These are phyloP conservation scores for Penicillium angulare DNA, from an alignment of 495 filamentous ascomycete species.

Conservation along the genomic window DNA sequence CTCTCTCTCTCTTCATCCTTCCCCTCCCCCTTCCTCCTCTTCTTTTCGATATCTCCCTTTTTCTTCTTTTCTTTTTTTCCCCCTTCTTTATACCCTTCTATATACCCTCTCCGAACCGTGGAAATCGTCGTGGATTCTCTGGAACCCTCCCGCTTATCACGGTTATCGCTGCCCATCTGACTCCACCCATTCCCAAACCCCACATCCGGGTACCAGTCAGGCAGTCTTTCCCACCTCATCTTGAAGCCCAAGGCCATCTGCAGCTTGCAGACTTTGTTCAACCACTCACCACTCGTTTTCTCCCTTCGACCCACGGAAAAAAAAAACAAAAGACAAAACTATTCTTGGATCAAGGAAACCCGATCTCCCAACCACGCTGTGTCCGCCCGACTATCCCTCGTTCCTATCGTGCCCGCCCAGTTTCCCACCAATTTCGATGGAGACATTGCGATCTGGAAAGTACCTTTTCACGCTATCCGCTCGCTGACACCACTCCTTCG, in stretches of 20 bases:
- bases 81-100: conserved; percentile 1
- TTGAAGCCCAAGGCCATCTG: conserved; percentile 21
- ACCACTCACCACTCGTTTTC: conserved; percentile 20
- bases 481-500: conserved; percentile 19
- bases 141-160: conserved; percentile 4
- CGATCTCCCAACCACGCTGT: conserved; percentile 22
- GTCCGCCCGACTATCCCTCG: conserved; percentile 16
- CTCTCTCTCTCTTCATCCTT: conserved; percentile 7
- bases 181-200: conserved; percentile 15
- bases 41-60: conserved; percentile 7
- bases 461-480: conserved; percentile 21
- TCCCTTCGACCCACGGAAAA: conserved; percentile 9
- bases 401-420: conserved; percentile 14
- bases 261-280: conserved; percentile 19
- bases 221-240: conserved; percentile 13
- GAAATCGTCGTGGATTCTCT: conserved; percentile 2
- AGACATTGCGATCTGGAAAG: conserved; percentile 26
- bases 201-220: conserved; percentile 28
- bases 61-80: conserved; percentile 9
- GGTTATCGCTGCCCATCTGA: conserved; percentile 22
- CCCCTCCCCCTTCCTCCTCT: conserved; percentile 1
- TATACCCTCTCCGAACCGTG: conserved; percentile 1
- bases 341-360: no score
- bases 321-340: no score
- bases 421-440: conserved; percentile 28